Conservation (phyloP, 2,329 filamentous ascomycete species). For the Amylocarpus encephaloides region DNA sequence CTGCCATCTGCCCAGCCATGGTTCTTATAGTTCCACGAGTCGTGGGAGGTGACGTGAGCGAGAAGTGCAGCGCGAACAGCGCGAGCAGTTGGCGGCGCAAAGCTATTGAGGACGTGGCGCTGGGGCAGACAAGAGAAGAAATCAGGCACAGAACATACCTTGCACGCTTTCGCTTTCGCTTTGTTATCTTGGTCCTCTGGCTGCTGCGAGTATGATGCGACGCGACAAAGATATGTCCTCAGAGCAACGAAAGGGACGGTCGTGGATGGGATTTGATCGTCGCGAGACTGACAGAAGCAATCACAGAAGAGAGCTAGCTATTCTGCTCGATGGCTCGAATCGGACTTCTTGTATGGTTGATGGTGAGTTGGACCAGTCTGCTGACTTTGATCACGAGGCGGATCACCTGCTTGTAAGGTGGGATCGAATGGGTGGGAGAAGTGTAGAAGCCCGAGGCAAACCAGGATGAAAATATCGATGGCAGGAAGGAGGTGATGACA, state of each 20-base stretch:
- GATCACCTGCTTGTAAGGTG: slow-evolving; percentile 20
- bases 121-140: slow-evolving; percentile 4
- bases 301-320: slow-evolving; percentile 3
- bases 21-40: slow-evolving; percentile 19
- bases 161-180: too few species aligned
- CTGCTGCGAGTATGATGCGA: not conserved
- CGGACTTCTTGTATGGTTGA: slow-evolving; percentile 14
- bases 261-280: slow-evolving; percentile 1
- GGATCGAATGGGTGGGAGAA: slow-evolving; percentile 11
- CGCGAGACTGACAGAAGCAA: slow-evolving; percentile 4
- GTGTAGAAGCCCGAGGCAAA: slow-evolving; percentile 1
- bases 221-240: slow-evolving; percentile 4
- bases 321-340: slow-evolving; percentile 8
- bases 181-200: slow-evolving; percentile 9
- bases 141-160: slow-evolving; percentile 20
- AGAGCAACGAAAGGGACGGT: slow-evolving; percentile 4
- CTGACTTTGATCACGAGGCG: slow-evolving; percentile 19
- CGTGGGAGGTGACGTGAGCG: slow-evolving; percentile 14
- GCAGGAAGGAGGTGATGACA: not conserved
- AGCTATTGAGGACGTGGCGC: not conserved
- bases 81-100: slow-evolving; percentile 2
- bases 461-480: slow-evolving; percentile 3
- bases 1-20: not conserved
- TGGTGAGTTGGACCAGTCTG: slow-evolving; percentile 15
- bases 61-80: not conserved